A percentile compares a stretch with the other conserved stretches of the same genome.
Conservation (phyloP, 768 basidiomycete genomes). For the Pisolithus marmoratus region DNA sequence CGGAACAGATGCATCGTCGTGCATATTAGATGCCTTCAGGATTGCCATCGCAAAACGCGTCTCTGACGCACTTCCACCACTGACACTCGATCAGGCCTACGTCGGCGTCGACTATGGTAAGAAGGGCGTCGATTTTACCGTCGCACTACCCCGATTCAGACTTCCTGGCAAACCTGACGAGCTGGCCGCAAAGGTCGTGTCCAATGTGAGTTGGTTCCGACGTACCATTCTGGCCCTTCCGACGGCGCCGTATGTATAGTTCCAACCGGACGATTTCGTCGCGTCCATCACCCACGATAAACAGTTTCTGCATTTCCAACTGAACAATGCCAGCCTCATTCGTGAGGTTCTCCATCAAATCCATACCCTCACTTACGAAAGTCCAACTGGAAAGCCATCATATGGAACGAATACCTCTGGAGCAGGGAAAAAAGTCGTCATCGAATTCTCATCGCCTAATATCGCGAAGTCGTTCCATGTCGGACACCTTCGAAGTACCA, state of each 20-base stretch:
- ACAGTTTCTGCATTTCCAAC: constrained; percentile 79
- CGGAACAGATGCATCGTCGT: constrained; percentile 57
- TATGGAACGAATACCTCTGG: constrained; percentile 82
- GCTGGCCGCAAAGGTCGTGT: constrained; percentile 67
- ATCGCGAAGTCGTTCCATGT: constrained; percentile 99
- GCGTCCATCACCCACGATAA: constrained; percentile 64
- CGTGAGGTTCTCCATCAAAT: constrained; percentile 68
- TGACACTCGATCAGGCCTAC: constrained; percentile 76
- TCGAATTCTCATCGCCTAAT: constrained; percentile 96
- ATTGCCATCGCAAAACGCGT: constrained; percentile 73
- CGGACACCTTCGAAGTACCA: constrained; percentile 95
- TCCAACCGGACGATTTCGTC: constrained; percentile 78
- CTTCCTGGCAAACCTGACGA: constrained; percentile 80
- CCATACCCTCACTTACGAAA: constrained; percentile 61
- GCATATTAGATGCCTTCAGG: constrained; percentile 71
- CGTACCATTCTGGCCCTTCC: not conserved
- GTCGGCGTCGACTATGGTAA: constrained; percentile 84
- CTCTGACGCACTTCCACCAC: constrained; percentile 54
- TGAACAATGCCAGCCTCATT: constrained; percentile 59
- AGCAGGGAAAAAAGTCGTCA: constrained; percentile 73
- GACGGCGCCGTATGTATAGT: constrained; percentile 49
- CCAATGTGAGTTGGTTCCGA: constrained; percentile 43
- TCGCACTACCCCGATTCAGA: constrained; percentile 89
- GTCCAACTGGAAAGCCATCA: constrained; percentile 51
- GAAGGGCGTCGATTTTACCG: constrained; percentile 89